Evolutionary conservation across 108 stramenopile genomes (phyloP).

Genomic region (Mayamaea pseudoterrestris): DNA sequence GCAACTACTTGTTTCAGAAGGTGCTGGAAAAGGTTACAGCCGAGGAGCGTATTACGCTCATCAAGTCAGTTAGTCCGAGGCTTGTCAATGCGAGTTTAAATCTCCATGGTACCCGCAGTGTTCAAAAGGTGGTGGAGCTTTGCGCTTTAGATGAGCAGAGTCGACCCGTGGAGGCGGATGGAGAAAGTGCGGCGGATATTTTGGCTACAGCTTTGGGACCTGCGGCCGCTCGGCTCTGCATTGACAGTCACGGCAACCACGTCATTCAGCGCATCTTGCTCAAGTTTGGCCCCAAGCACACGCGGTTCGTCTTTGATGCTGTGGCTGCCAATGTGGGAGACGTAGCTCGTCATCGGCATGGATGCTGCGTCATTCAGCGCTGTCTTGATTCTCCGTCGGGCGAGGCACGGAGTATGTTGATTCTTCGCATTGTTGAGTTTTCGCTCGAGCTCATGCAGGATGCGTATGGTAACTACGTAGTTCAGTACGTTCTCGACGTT

Average conservation of each 20-base stretch:
- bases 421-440: slow-evolving; percentile 82
- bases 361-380: slow-evolving; percentile 96
- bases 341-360: slow-evolving; percentile 95
- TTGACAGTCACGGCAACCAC: slow-evolving; percentile 97
- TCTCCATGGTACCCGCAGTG: slow-evolving; percentile 93
- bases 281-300: slow-evolving; percentile 81
- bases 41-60: slow-evolving; percentile 74
- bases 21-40: slow-evolving; percentile 84
- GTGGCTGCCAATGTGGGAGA: slow-evolving; percentile 81
- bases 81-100: slow-evolving; percentile 91
- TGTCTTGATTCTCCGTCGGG: slow-evolving; percentile 88
- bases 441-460: slow-evolving; percentile 96
- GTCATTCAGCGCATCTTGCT: slow-evolving; percentile 92
- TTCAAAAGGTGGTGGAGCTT: slow-evolving; percentile 94
- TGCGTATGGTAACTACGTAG: slow-evolving; percentile 91
- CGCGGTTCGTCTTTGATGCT: slow-evolving; percentile 89
- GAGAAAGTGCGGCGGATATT: slow-evolving; percentile 64
- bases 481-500: slow-evolving; percentile 86
- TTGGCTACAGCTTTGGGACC: slow-evolving; percentile 73
- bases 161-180: slow-evolving; percentile 9
- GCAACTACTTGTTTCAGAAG: slow-evolving; percentile 98
- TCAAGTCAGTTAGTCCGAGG: slow-evolving; percentile 72
- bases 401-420: slow-evolving; percentile 74
- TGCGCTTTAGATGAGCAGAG: slow-evolving; percentile 66
- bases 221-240: slow-evolving; percentile 87